These are phyloP conservation scores for Willaertia magna DNA, from an alignment of 208 protist species.

Conservation along the genomic window DNA sequence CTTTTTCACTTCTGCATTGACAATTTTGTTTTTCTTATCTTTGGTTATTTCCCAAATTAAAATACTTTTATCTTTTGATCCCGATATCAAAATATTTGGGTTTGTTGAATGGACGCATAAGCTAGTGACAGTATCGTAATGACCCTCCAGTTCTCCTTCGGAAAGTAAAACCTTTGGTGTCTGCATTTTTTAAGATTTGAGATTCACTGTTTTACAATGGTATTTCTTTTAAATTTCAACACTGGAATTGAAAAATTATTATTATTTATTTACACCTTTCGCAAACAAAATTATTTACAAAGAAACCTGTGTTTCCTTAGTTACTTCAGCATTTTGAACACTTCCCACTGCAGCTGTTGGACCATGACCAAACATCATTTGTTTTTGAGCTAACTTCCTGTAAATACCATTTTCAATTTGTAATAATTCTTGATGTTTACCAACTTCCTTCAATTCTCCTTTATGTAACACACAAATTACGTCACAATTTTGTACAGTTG, in stretches of 20 bases:
- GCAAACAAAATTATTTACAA: no score
- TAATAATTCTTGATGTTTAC: constrained; percentile 37
- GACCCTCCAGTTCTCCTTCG: no score
- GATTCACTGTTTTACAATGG: no score
- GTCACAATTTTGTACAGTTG: constrained; percentile 39
- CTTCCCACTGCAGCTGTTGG: no score
- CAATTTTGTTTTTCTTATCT: not conserved
- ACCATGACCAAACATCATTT: not conserved
- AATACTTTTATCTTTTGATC: constrained; percentile 21
- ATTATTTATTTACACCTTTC: no score
- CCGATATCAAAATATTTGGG: constrained; percentile 7
- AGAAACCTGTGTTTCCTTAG: no score
- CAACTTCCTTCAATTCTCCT: constrained; percentile 40
- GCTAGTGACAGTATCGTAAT: no score
- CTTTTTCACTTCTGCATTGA: not conserved
- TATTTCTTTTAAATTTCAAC: no score
- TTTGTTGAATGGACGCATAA: not conserved
- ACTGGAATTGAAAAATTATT: no score
- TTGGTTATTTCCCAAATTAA: constrained; percentile 16
- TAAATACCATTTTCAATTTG: constrained; percentile 18
- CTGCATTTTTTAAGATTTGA: no score
- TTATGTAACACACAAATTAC: constrained; percentile 33
- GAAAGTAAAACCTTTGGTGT: no score
- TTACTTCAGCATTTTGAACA: no score
- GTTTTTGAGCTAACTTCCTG: not conserved